Base-by-base conservation (phyloP, 2,329 filamentous ascomycete genomes). In the Phialemonium atrogriseum region DNA sequence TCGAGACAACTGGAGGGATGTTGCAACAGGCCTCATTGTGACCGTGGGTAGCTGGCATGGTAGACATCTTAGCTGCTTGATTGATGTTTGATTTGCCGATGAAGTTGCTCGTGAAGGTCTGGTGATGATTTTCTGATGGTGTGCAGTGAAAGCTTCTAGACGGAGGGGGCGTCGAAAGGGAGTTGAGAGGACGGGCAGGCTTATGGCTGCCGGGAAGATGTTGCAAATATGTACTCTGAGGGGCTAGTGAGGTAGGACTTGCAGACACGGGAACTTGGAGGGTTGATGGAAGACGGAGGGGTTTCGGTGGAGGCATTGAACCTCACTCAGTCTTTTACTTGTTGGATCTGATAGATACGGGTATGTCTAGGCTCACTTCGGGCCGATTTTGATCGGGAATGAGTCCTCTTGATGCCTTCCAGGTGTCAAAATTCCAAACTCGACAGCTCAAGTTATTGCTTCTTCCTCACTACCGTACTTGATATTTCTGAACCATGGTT, bases 1-100 rank as follows among this genome's bases (percentile, higher is more conserved):
- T 41, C 10, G 51, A 46, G n/a, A 66, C 52, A 29, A 71, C 56
- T 1, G 67, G 64, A 2, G 68, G 60, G 19, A 64, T 56, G 41
- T 56, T 63, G 50, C 62, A 66, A 53, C 40, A 44, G 28, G 49
- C 50, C 37, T 49, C 54, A 27, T 47, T 58, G 46, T 63, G 59
- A 37, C 57, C 58, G 46, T 49, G 44, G 40, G 35, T 49, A 8
- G 52, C 51, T 32, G 46, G 44, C 51, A 55, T 53, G 5, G 51
- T 48, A 19, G 52, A 50, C 52, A 56, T 56, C 18, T 41, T 50
- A 46, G 46, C 41, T 33, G 36, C 31, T 32, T 35, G 35, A 10
- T 5, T 27, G 9, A 11, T 25, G 17, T 7, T 10, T 37, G 18
- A 9, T 22, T 21, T 16, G 20, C 2, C 28, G 17, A 24, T 19